Evolutionary conservation across 768 basidiomycete genomes (phyloP), one percentile per base, ranked within the genome.

Genomic region (Xerocomellus chrysenteron): DNA sequence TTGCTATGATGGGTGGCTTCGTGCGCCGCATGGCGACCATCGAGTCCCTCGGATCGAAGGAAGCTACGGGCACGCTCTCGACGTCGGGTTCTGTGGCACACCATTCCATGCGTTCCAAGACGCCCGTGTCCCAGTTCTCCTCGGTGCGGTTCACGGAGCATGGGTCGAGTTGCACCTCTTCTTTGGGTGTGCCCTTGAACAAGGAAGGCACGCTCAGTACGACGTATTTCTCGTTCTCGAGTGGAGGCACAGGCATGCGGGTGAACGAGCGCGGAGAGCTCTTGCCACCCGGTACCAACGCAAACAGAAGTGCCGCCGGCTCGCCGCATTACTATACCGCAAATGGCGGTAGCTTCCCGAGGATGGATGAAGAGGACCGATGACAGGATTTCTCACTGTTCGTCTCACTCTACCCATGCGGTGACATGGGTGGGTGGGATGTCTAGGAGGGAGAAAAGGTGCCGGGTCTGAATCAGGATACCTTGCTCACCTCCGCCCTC

Each of bases 21-120:
- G 78, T 91, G 43, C 77, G 80, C 50, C 86, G 90, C 39, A 90
- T 92, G 89, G 85, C 88, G 19, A 91, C 90, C 30, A 91, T 91
- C 58, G 88, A 90, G 68, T 85, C 83, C 42, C 77, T 90, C 68
- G 88, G 87, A 40, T 87, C 85, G 17, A 78, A 81, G 49, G 89
- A 92, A 63, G 68, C 58, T 36, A 57, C 57, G 13, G 44, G 61
- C 39, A 62, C 62, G 40, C 75, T 47, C 69, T 71, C 62, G 45
- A 50, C 60, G 71, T 67, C 39, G 73, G 63, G 68, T 59, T 69
- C 66, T 21, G 68, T 60, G 61, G 49, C 73, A 54, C 59, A 30
- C 54, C 51, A 46, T 51, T 49, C 68, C 54, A 42, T 71, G 72
- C 55, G 70, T 67, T 68, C 61, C 54, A 53, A 46, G 54, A 57